Evolutionary conservation across 768 basidiomycete species (phyloP), one percentile per base, ranked within the genome.

Genomic region (Agaricus blazei): DNA sequence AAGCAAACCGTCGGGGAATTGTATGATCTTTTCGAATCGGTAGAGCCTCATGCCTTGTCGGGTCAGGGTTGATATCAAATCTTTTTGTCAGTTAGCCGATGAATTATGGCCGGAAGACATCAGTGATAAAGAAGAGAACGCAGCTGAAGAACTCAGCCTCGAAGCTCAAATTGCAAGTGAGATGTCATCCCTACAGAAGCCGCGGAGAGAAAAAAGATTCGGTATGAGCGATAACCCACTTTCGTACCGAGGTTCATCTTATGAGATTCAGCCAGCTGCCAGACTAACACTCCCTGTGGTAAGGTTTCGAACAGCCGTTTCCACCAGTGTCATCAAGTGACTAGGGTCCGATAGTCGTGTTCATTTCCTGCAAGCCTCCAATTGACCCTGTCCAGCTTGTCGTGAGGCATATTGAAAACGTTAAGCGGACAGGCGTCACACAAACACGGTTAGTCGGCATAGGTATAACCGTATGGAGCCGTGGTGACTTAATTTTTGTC

Each of bases 221-320:
- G 78, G 90, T 89, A 62, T 14, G 34, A 64, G 56, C 47, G 40
- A 23, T 42, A 12, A 56, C 48, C 40, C 28, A 28, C 15, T 15
- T 53, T 37, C 19, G 44, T n/a, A 15, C 44, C 41, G 37, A 1
- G 7, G 19, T 19, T 15, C 26, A 29, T 48, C 34, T 46, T 47
- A 48, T 43, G 28, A 60, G 28, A 36, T 44, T 11, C 58, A 93
- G 90, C 70, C 4, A 93, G 84, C 63, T 90, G 86, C 59, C 82
- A 83, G 63, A 91, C 89, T 3, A 85, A 88, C 63, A 92, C 90
- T 0, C 80, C 83, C 42, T 93, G 90, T 54, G 83, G 90, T 92
- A 66, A 37, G 78, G 59, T 26, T 42, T 31, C 15, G 34, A 48
- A 50, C 24, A 48, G 11, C 29, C 0, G 34, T 51, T 40, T 52